Evolutionary conservation across 2,329 filamentous ascomycete genomes (phyloP).

Genomic region (Xylaria sp.): DNA sequence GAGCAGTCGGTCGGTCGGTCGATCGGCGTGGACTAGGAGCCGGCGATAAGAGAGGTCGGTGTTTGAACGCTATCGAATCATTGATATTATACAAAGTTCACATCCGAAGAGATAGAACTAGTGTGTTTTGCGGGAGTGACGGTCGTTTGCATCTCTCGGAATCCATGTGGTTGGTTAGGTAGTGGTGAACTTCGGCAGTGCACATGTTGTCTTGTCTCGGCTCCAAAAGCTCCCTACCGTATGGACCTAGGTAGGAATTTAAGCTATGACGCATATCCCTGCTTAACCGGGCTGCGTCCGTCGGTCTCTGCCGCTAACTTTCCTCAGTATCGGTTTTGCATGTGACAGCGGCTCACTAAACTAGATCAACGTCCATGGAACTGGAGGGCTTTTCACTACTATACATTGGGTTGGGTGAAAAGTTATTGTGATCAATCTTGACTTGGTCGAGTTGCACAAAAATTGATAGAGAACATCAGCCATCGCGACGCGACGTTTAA

Average conservation of each 20-base stretch:
- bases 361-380: not conserved
- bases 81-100: not conserved
- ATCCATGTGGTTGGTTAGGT: conserved; percentile 1
- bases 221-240: conserved; percentile 14
- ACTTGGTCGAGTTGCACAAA: too few relatives aligned
- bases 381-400: not conserved
- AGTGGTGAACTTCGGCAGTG: conserved; percentile 21
- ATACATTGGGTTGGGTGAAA: not conserved
- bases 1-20: not conserved
- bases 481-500: too few relatives aligned
- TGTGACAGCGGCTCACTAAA: not conserved
- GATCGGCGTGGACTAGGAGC: not conserved
- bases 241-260: too few relatives aligned
- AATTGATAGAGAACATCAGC: too few relatives aligned
- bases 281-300: conserved; percentile 1
- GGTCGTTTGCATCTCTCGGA: conserved; percentile 1
- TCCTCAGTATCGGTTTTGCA: not conserved
- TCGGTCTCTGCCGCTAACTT: not conserved
- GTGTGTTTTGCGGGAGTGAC: not conserved
- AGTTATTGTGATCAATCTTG: too few relatives aligned
- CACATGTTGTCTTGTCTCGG: conserved; percentile 19
- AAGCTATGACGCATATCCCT: conserved; percentile 3
- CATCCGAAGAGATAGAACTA: not conserved
- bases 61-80: not conserved
- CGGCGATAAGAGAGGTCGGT: not conserved